Base-by-base conservation (phyloP, 1,284 basidiomycete species). In the Sanghuangporus weigelae region DNA sequence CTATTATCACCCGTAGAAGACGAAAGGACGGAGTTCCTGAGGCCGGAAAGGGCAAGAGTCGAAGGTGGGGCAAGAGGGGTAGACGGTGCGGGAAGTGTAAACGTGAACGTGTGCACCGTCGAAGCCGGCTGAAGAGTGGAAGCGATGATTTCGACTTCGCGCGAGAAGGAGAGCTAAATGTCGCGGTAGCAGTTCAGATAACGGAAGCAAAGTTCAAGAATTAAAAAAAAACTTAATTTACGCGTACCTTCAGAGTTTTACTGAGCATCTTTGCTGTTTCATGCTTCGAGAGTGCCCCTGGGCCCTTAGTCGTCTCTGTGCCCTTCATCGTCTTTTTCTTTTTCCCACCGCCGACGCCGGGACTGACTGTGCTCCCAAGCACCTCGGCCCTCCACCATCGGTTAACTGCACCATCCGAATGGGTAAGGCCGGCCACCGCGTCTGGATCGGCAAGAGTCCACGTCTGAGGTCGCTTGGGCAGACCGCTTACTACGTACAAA, bases 331-430 rank as follows among this genome's bases (percentile, higher is more conserved):
- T 89, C 73, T 87, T 87, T 76, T 85, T 85, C 64, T 76, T 75
- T 68, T 74, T 75, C 26, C 75, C 75, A 8, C 79, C 79, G 68
- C 81, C 84, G n/a, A 85, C 89, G 51, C 93, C 93, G 7, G 90
- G 90, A 69, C 89, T 91, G 67, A 95, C 87, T 54, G 92, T 94
- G 72, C 87, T 93, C 2, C 92, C 94, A 11, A 94, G 85, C 53
- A 98, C 92, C 75, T 98, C 96, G 51, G 96, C 93, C 60, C 95
- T 81, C 95, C 95, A 98, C 85, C 92, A 97, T 55, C 94, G 84
- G 64, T 85, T 89, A 51, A 98, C 92, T 46, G 95, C 95, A 68
- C 92, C 90, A 57, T 95, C 92, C 40, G 85, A 82, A 69, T 96
- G 93, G 71, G 93, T 86, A 46, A 96, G 81, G 62, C 94, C 92